These are phyloP conservation scores for Barbarea vulgaris DNA, from an alignment of 345 rosid species.

Conservation along the genomic window DNA sequence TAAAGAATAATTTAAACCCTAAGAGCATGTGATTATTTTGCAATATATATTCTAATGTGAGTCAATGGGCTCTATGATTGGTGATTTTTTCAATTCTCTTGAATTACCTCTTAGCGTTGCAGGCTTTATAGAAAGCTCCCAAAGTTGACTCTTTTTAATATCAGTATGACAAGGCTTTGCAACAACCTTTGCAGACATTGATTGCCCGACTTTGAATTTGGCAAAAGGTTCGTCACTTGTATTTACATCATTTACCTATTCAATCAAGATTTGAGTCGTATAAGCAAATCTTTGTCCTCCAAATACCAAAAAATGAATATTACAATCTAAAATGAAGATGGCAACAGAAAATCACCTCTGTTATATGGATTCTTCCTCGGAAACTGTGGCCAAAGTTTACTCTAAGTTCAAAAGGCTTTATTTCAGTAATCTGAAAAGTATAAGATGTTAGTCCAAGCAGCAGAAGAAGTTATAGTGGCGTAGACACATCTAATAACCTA, in stretches of 20 bases:
- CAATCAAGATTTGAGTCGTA: constrained; percentile 33
- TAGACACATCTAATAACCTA: background rate
- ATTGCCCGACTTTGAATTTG: constrained; percentile 80
- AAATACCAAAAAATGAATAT: constrained; percentile 1
- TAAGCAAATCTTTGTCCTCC: constrained; percentile 2
- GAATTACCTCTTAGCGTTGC: constrained; percentile 60
- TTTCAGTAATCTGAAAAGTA: constrained; percentile 75
- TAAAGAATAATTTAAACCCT: background rate
- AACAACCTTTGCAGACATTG: constrained; percentile 74
- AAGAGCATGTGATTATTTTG: constrained; percentile 11
- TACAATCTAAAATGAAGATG: constrained; percentile 26
- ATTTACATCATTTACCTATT: constrained; percentile 62
- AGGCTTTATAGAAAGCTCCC: constrained; percentile 91
- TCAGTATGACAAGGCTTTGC: constrained; percentile 57
- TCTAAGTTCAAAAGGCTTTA: constrained; percentile 79
- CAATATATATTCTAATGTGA: background rate
- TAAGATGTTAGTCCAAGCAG: constrained; percentile 24
- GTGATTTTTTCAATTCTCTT: constrained; percentile 1
- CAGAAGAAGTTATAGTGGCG: constrained; percentile 18
- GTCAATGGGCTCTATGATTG: background rate
- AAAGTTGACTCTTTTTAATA: constrained; percentile 52
- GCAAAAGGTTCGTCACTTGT: constrained; percentile 61
- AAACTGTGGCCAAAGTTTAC: constrained; percentile 81
- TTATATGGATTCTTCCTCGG: constrained; percentile 82
- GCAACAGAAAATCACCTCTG: constrained; percentile 65